Percentiles rank a stretch among this genome's conserved stretches.
phyloP scores from a whole-genome alignment of 2,329 filamentous ascomycete species.

The Lanzia echinophila region DNA sequence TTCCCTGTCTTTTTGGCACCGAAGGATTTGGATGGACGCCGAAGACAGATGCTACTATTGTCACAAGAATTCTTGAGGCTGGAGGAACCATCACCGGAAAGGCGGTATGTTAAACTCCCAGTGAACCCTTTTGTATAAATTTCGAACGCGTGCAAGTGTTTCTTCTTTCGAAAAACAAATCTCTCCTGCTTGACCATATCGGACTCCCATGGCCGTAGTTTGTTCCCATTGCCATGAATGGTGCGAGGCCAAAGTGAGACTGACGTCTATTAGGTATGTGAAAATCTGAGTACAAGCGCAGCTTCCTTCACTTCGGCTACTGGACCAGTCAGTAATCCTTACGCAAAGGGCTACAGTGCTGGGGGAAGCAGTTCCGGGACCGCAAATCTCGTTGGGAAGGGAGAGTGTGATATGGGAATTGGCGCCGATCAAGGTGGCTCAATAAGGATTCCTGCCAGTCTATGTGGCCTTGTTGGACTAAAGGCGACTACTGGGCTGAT shows the following conservation, averaged over 20 bases:
- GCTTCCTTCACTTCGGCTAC: constrained; percentile 41
- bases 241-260: too few relatives aligned
- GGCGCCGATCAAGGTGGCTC: constrained; percentile 45
- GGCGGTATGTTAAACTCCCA: constrained; percentile 29
- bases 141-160: too few relatives aligned
- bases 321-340: constrained; percentile 42
- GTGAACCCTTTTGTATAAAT: constrained; percentile 20
- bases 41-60: constrained; percentile 42
- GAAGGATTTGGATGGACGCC: constrained; percentile 42
- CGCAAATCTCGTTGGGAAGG: constrained; percentile 39
- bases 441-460: constrained; percentile 65
- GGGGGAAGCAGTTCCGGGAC: constrained; percentile 45
- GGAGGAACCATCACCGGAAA: constrained; percentile 45
- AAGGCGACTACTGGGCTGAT: constrained; percentile 21
- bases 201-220: too few relatives aligned
- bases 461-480: constrained; percentile 21
- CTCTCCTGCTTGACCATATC: too few relatives aligned
- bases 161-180: too few relatives aligned
- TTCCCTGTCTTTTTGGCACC: constrained; percentile 41
- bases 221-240: too few relatives aligned
- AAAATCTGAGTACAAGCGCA: constrained; percentile 46
- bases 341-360: constrained; percentile 38
- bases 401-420: constrained; percentile 46
- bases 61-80: constrained; percentile 40
- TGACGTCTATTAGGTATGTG: constrained; percentile 32